These are phyloP conservation scores for Austroboletus novae-zelandiae DNA, from an alignment of 1,284 basidiomycete species.

Conservation along the genomic window DNA sequence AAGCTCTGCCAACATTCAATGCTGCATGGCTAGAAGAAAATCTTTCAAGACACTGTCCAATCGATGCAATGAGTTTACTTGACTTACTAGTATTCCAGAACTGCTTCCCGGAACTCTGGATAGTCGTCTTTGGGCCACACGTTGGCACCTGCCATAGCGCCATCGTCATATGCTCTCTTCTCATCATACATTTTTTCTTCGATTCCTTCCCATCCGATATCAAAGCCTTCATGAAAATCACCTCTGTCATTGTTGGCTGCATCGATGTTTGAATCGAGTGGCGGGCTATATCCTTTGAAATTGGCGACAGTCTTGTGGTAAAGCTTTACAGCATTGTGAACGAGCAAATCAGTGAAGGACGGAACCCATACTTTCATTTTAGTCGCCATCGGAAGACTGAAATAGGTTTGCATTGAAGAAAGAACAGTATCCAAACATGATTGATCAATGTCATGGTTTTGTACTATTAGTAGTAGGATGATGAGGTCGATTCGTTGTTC, in stretches of 20 bases:
- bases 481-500: not conserved
- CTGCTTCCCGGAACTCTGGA: slow-evolving; percentile 20
- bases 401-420: slow-evolving; percentile 59
- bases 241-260: slow-evolving; percentile 56
- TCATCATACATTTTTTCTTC: slow-evolving; percentile 35
- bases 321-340: slow-evolving; percentile 41
- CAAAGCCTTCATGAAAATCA: slow-evolving; percentile 85
- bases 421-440: slow-evolving; percentile 51
- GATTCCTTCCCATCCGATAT: slow-evolving; percentile 69
- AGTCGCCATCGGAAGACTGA: slow-evolving; percentile 51
- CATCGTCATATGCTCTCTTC: slow-evolving; percentile 38
- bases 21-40: slow-evolving; percentile 46
- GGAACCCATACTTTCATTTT: slow-evolving; percentile 59
- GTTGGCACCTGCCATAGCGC: slow-evolving; percentile 61
- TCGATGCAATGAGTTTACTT: not conserved
- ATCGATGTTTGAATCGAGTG: slow-evolving; percentile 66
- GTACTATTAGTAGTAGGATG: slow-evolving; percentile 42
- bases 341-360: not conserved
- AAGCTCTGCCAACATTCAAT: slow-evolving; percentile 57
- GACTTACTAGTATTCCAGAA: slow-evolving; percentile 30
- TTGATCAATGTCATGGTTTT: slow-evolving; percentile 72
- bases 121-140: slow-evolving; percentile 35
- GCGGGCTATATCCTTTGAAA: slow-evolving; percentile 79
- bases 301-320: slow-evolving; percentile 68
- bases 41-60: not conserved